Evolutionary conservation across 169 alveolate species (phyloP).

Genomic region (Eimeria necatrix): DNA sequence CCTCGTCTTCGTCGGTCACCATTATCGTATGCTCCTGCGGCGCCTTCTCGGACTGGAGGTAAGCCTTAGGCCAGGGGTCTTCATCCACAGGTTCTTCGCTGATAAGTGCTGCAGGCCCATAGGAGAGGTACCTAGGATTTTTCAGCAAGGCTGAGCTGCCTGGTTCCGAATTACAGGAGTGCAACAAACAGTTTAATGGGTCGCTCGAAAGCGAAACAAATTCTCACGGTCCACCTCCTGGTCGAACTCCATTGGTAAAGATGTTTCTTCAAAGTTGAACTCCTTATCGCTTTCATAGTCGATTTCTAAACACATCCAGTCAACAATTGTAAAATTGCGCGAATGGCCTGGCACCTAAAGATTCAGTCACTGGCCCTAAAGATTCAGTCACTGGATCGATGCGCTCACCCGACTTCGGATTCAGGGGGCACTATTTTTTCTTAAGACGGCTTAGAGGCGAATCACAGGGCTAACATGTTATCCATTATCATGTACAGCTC

Average conservation of each 20-base stretch:
- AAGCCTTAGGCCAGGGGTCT: slow-evolving; percentile 33
- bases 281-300: not conserved
- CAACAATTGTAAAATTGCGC: too few species aligned
- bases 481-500: not conserved
- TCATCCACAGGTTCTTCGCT: slow-evolving; percentile 43
- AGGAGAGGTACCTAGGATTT: not conserved
- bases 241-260: not conserved
- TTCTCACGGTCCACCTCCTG: slow-evolving; percentile 40
- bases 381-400: too few species aligned
- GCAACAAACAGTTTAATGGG: not conserved
- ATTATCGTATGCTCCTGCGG: slow-evolving; percentile 45
- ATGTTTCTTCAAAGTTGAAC: not conserved
- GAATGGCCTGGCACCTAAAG: too few species aligned
- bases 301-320: not conserved
- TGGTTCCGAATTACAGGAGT: too few species aligned
- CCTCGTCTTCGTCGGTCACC: slow-evolving; percentile 53
- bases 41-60: slow-evolving; percentile 27
- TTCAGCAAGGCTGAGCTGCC: too few species aligned
- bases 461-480: not conserved
- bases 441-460: not conserved
- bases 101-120: slow-evolving; percentile 28
- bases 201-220: not conserved
- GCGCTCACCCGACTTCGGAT: too few species aligned
- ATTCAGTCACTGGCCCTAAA: too few species aligned
- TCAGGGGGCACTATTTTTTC: too few species aligned